phyloP scores from a whole-genome alignment of 208 protist genomes.

The Phytomonas francai region DNA sequence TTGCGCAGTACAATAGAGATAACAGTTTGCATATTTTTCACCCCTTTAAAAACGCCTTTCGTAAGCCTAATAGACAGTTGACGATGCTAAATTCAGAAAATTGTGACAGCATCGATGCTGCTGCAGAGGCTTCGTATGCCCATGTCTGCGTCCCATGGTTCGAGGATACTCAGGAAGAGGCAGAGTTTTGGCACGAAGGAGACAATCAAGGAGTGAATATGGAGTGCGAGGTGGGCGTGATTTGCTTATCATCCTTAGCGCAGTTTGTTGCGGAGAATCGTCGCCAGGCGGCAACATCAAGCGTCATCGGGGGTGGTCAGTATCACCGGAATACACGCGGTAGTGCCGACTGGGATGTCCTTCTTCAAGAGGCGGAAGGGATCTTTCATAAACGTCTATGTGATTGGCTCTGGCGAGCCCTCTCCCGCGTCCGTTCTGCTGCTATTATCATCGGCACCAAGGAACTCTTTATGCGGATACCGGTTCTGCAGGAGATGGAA shows the following conservation, averaged over 20 bases:
- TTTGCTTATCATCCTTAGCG: not conserved
- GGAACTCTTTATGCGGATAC: conserved; percentile 51
- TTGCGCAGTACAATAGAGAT: conserved; percentile 19
- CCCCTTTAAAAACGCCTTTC: not conserved
- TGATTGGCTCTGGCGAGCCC: conserved; percentile 59
- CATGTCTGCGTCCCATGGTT: not conserved
- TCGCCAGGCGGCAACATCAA: not conserved
- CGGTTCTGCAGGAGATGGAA: conserved; percentile 48
- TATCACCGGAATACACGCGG: not conserved
- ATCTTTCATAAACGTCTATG: not conserved
- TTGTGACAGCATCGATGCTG: not conserved
- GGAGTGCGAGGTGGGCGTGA: not conserved
- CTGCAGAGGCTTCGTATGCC: not conserved
- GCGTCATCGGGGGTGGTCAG: not conserved
- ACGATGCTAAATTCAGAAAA: not conserved
- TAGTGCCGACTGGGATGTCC: not conserved
- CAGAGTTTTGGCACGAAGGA: not conserved
- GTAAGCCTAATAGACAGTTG: not conserved
- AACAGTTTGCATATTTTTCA: not conserved
- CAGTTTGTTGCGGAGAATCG: not conserved
- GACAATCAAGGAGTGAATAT: not conserved
- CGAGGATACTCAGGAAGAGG: not conserved
- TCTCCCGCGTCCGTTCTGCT: conserved; percentile 41
- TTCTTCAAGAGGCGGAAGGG: not conserved
- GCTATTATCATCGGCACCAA: conserved; percentile 58